Evolutionary conservation across 768 basidiomycete species (phyloP), one percentile per base, ranked within the genome.

Genomic region (Lactarius trivialis): DNA sequence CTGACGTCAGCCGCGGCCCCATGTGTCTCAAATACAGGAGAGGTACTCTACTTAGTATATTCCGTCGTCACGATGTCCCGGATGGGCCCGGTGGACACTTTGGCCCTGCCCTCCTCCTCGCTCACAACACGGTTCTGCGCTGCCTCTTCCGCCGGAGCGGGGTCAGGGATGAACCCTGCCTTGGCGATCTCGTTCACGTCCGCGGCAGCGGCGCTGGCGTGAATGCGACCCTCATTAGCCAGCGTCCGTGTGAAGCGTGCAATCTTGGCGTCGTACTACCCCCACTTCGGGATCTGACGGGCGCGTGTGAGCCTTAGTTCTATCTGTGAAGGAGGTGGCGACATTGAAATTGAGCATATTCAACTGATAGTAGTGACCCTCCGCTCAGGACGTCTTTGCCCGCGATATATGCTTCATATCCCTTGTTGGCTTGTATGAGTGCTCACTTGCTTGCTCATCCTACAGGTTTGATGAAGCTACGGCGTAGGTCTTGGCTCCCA

Each of bases 251-350:
- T 86, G 64, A 99, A 92, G 30, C 76, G 79, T 2, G 95, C 88
- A 56, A 98, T 94, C 74, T 99, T 93, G 6, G 77, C 70, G 72
- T 99, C 96, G 70, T 98, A 98, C 54, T 83, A 83, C 65, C 96
- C 93, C 97, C 97, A 99, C 71, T 98, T 96, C 0, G 97, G 96
- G 56, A 98, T 97, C 69, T 93, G 86, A 39, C 95, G 84, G 4
- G 97, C 97, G 26, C 97, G 85, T 3, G 86, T 82, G 6, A 98
- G 81, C 73, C 98, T 99, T 6, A 95, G 95, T 71, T 98, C 97
- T 86, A 98, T 97, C 91, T 97, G 76, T 71, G 61, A 32, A n/a
- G 4, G 12, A 1, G 36, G 4, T 15, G 12, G 12, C 45, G 6
- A n/a, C 21, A 26, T 26, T n/a, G 45, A 14, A 19, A 24, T 15